Evolutionary conservation across 495 filamentous ascomycete species (phyloP).

Genomic region (Penicillium steckii): DNA sequence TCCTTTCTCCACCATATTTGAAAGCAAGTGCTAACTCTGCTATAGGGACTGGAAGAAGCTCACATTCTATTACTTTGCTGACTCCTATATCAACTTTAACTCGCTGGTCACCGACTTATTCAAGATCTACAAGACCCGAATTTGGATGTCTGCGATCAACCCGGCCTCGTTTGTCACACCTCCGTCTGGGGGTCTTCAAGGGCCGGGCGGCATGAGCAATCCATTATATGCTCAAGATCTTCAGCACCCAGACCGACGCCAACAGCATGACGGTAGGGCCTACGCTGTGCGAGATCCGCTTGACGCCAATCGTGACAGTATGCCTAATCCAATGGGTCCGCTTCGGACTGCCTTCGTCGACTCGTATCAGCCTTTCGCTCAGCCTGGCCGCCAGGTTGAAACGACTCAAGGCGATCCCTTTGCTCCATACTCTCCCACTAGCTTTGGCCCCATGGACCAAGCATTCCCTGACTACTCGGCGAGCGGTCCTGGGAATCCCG

Average conservation of each 20-base stretch:
- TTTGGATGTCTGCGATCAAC: conserved; percentile 99
- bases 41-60: conserved; percentile 96
- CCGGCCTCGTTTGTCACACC: conserved; percentile 91
- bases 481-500: conserved; percentile 18
- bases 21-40: neutral
- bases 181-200: conserved; percentile 65
- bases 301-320: conserved; percentile 32
- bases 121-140: conserved; percentile 97
- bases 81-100: conserved; percentile 98
- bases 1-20: neutral
- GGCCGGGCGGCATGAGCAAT: conserved; percentile 24
- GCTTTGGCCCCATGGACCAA: conserved; percentile 34
- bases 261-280: conserved; percentile 32
- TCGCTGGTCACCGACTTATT: conserved; percentile 94
- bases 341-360: conserved; percentile 38
- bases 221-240: conserved; percentile 36
- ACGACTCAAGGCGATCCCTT: conserved; percentile 34
- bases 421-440: conserved; percentile 29
- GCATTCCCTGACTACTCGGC: conserved; percentile 35
- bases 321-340: conserved; percentile 32
- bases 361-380: conserved; percentile 37
- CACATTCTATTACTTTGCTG: conserved; percentile 98
- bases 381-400: conserved; percentile 30
- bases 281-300: conserved; percentile 31
- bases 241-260: conserved; percentile 32